Conservation (phyloP, 495 filamentous ascomycete species). For the Margaritispora aquatica region DNA sequence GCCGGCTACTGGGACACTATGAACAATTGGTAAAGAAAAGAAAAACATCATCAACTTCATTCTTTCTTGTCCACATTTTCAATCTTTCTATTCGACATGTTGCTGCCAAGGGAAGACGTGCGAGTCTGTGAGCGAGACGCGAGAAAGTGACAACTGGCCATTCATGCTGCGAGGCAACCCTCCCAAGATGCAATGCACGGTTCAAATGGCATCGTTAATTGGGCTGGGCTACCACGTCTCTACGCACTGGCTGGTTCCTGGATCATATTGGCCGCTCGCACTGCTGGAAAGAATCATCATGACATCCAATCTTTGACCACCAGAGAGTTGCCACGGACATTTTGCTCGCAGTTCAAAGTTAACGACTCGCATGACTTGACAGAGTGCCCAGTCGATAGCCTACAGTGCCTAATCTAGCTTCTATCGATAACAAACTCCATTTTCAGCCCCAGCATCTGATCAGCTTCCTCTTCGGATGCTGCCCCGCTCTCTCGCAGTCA, state of each 20-base stretch:
- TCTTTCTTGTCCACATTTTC: background rate
- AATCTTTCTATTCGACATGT: conserved; percentile 10
- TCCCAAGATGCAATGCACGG: conserved; percentile 16
- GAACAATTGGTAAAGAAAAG: background rate
- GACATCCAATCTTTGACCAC: background rate
- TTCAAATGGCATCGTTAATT: background rate
- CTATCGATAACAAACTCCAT: conserved; percentile 12
- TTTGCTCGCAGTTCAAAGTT: background rate
- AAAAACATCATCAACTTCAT: background rate
- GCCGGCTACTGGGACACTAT: conserved; percentile 2
- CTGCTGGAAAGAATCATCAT: too few species aligned
- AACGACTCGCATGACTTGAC: background rate
- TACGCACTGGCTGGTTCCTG: background rate
- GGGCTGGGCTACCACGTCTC: background rate
- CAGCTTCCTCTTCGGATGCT: conserved; percentile 13
- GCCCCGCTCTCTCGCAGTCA: conserved; percentile 11
- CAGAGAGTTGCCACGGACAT: background rate
- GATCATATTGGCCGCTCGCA: background rate
- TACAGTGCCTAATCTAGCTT: background rate
- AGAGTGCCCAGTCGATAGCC: background rate
- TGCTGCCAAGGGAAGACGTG: conserved; percentile 10
- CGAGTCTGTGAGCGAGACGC: conserved; percentile 22
- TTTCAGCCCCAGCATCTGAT: conserved; percentile 6
- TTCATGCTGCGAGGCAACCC: conserved; percentile 14
- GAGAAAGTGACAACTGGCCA: conserved; percentile 15